Percentiles rank a stretch among this genome's conserved stretches.
These are phyloP conservation scores for Kluyveromyces nonfermentans DNA, from an alignment of 805 yeast genomes.

Conservation along the genomic window DNA sequence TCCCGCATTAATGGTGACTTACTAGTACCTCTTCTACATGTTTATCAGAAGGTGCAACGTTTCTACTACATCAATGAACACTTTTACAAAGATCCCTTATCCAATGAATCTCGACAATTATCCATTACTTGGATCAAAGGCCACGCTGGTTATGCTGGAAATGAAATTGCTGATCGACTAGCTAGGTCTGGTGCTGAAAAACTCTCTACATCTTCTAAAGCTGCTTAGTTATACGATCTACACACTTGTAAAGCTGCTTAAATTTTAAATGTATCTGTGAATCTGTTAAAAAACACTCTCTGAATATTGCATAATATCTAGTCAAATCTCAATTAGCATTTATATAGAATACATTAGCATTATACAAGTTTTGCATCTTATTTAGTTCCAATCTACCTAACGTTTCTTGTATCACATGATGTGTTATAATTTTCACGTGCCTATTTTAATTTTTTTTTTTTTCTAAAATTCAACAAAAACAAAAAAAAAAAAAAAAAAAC, in stretches of 20 bases:
- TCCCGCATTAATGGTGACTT: constrained; percentile 23
- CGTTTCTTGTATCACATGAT: neutral
- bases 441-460: no score
- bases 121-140: constrained; percentile 57
- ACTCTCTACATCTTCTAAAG: neutral
- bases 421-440: no score
- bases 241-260: neutral
- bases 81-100: constrained; percentile 24
- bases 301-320: no score
- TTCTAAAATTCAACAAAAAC: neutral
- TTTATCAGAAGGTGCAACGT: constrained; percentile 34
- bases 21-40: constrained; percentile 30
- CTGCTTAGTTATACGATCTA: neutral
- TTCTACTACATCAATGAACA: constrained; percentile 26
- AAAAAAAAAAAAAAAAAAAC: no score
- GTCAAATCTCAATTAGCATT: no score
- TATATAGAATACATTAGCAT: no score
- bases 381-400: no score
- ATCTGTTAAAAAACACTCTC: no score
- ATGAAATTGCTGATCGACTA: constrained; percentile 64
- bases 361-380: no score
- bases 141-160: constrained; percentile 62
- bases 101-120: constrained; percentile 20
- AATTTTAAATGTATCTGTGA: no score
- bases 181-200: constrained; percentile 57